These are phyloP conservation scores for Fulvia fulva DNA, from an alignment of 2,329 filamentous ascomycete species.

Conservation along the genomic window DNA sequence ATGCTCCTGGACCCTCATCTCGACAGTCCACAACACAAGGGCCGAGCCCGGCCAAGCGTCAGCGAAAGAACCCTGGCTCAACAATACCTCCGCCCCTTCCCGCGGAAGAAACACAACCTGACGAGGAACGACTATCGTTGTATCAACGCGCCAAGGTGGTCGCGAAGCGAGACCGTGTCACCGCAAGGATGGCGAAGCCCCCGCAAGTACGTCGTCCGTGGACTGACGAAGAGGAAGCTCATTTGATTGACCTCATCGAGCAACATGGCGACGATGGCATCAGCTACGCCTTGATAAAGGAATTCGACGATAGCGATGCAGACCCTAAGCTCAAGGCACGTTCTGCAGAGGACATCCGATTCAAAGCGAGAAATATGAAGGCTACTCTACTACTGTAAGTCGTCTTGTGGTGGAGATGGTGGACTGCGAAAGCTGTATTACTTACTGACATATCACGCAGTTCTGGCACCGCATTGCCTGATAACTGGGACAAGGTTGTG, in stretches of 20 bases:
- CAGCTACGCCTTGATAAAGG: conserved; percentile 47
- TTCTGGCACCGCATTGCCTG: conserved; percentile 35
- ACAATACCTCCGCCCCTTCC: conserved; percentile 24
- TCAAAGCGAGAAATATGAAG: conserved; percentile 52
- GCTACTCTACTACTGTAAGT: conserved; percentile 42
- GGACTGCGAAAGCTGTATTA: not conserved
- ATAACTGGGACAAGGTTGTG: conserved; percentile 42
- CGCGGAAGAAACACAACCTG: conserved; percentile 12
- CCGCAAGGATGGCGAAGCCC: conserved; percentile 11
- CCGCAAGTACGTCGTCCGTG: conserved; percentile 33
- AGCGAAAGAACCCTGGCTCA: conserved; percentile 32
- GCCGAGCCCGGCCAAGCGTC: conserved; percentile 20
- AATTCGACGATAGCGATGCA: conserved; percentile 26
- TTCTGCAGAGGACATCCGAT: conserved; percentile 46
- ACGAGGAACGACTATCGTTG: conserved; percentile 5
- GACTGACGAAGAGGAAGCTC: conserved; percentile 34
- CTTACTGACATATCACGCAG: conserved; percentile 24
- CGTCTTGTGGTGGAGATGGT: not conserved
- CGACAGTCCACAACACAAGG: not conserved
- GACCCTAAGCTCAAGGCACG: conserved; percentile 36
- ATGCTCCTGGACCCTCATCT: conserved; percentile 8
- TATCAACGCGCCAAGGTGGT: conserved; percentile 20
- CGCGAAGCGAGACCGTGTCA: conserved; percentile 21
- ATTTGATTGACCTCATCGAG: conserved; percentile 49
- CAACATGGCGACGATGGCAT: conserved; percentile 37